These are phyloP conservation scores for Candida corydali DNA, from an alignment of 805 yeast genomes.

Conservation along the genomic window DNA sequence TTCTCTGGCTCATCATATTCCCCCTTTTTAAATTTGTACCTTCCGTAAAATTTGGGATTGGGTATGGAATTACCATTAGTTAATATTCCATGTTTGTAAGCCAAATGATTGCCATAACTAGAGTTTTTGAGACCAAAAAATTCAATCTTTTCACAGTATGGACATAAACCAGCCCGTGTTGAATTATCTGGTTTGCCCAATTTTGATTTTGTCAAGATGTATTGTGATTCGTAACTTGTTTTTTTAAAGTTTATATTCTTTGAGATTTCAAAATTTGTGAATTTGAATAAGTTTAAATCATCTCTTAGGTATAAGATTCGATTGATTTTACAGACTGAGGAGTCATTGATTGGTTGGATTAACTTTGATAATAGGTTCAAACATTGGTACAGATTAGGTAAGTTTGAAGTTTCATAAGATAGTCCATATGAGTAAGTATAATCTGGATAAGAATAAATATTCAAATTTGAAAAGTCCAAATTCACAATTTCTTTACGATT, in stretches of 20 bases:
- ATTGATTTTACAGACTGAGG: constrained; percentile 5
- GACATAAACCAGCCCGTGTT: constrained; percentile 22
- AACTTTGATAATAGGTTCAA: constrained; percentile 3
- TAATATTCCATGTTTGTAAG: constrained; percentile 30
- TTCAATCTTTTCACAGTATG: constrained; percentile 25
- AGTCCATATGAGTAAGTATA: constrained; percentile 2
- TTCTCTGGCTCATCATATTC: constrained; percentile 13
- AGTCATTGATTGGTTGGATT: constrained; percentile 6
- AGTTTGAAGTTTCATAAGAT: neutral
- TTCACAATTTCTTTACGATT: neutral
- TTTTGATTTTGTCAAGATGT: constrained; percentile 6
- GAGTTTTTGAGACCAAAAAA: constrained; percentile 31
- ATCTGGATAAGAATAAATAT: constrained; percentile 7
- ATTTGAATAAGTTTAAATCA: neutral
- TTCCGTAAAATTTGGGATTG: constrained; percentile 26
- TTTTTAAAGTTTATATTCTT: constrained; percentile 8
- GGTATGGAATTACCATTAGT: constrained; percentile 29
- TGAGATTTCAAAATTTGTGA: constrained; percentile 6
- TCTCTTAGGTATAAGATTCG: constrained; percentile 6
- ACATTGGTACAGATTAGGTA: constrained; percentile 7
- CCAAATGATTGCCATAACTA: constrained; percentile 29
- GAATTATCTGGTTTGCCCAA: constrained; percentile 7
- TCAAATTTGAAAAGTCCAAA: constrained; percentile 7
- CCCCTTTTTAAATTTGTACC: constrained; percentile 19
- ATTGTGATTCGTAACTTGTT: constrained; percentile 9